Percentiles rank a stretch among this genome's conserved stretches.
These are phyloP conservation scores for Tylopilus rubrobrunneus DNA, from an alignment of 768 basidiomycete species.

Conservation along the genomic window DNA sequence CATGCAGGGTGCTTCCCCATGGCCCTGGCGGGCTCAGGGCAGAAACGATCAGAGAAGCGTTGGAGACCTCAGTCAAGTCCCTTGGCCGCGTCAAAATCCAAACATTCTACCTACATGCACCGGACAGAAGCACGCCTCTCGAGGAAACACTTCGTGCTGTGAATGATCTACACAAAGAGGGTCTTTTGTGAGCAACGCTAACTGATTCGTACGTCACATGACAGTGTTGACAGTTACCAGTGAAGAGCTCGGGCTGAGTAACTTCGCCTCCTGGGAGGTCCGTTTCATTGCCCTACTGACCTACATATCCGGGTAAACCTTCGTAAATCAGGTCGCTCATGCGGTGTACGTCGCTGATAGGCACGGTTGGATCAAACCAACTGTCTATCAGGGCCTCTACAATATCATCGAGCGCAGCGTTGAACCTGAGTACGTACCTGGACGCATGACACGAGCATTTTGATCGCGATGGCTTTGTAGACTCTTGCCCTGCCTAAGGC, in stretches of 20 bases:
- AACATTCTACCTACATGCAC: conserved; percentile 26
- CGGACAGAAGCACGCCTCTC: conserved; percentile 42
- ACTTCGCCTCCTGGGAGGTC: conserved; percentile 31
- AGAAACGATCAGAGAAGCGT: neutral
- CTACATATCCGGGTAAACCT: neutral
- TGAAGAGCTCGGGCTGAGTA: conserved; percentile 14
- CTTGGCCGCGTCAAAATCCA: conserved; percentile 3
- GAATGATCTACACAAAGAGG: conserved; percentile 48
- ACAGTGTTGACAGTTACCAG: neutral
- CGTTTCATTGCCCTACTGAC: neutral
- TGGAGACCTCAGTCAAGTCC: neutral
- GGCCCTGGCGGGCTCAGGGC: neutral
- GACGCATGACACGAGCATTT: neutral
- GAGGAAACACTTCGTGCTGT: conserved; percentile 44
- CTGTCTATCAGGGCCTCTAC: conserved; percentile 48
- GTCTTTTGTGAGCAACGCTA: conserved; percentile 38
- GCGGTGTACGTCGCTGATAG: conserved; percentile 38
- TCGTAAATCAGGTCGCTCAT: conserved; percentile 37
- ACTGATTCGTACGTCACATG: no score
- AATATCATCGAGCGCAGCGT: conserved; percentile 39
- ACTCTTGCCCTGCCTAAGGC: conserved; percentile 41
- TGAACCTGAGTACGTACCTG: conserved; percentile 9
- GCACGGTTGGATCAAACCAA: conserved; percentile 47
- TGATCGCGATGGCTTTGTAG: neutral
- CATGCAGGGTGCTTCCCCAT: conserved; percentile 33